Conservation (phyloP, 1,139 yeast species). For the Yamadazyma spencermartinsiae region DNA sequence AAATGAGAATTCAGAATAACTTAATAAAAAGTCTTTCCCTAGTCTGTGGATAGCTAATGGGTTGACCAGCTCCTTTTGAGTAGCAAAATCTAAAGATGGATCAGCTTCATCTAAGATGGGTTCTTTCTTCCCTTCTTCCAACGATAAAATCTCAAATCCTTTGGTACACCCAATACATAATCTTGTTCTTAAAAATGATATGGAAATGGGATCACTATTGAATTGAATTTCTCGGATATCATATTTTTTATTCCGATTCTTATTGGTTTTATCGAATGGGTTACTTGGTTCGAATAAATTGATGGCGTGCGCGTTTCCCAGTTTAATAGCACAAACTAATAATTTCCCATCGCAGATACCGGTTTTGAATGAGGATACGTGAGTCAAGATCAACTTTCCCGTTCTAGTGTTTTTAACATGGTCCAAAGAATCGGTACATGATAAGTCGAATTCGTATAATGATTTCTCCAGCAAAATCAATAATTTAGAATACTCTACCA, state of each 20-base stretch:
- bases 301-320: constrained; percentile 72
- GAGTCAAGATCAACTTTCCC: constrained; percentile 78
- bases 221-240: constrained; percentile 78
- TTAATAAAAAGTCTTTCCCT: constrained; percentile 81
- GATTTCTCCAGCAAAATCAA: constrained; percentile 82
- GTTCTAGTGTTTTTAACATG: constrained; percentile 68
- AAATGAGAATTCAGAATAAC: constrained; percentile 91
- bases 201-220: constrained; percentile 86
- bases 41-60: constrained; percentile 91
- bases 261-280: constrained; percentile 52
- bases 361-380: constrained; percentile 85
- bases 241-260: constrained; percentile 63
- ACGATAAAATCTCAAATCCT: constrained; percentile 90
- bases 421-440: constrained; percentile 67
- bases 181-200: constrained; percentile 84
- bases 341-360: constrained; percentile 91
- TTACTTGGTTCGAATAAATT: constrained; percentile 80
- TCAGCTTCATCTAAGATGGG: constrained; percentile 92
- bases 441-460: constrained; percentile 77
- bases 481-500: constrained; percentile 87
- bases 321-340: constrained; percentile 86
- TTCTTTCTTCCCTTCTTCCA: constrained; percentile 76
- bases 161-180: constrained; percentile 94
- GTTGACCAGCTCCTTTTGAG: constrained; percentile 73
- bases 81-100: constrained; percentile 94